Evolutionary conservation across 2,329 filamentous ascomycete genomes (phyloP).

Genomic region (Didymella arachidicola): DNA sequence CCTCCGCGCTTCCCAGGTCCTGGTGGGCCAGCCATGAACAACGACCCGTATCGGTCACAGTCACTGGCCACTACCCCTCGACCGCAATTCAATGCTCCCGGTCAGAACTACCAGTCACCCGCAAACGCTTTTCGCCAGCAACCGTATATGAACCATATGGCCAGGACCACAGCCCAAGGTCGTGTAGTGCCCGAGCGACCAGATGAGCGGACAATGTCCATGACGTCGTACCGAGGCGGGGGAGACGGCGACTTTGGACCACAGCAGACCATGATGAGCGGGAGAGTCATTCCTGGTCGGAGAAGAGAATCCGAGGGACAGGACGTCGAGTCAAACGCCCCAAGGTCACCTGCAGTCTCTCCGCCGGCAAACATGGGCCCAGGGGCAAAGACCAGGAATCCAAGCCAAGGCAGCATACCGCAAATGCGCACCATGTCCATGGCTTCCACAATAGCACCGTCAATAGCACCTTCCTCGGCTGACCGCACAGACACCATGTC

Average conservation of each 20-base stretch:
- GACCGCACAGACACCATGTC: constrained; percentile 66
- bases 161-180: constrained; percentile 88
- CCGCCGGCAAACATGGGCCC: constrained; percentile 38
- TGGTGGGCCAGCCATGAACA: constrained; percentile 76
- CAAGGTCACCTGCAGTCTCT: constrained; percentile 31
- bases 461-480: constrained; percentile 59
- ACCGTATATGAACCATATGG: constrained; percentile 72
- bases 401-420: constrained; percentile 48
- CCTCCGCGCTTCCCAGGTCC: constrained; percentile 62
- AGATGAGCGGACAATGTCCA: constrained; percentile 93
- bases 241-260: constrained; percentile 74
- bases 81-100: constrained; percentile 71
- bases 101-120: constrained; percentile 59
- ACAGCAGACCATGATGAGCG: constrained; percentile 87
- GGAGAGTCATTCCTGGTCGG: constrained; percentile 85
- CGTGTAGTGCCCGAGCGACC: constrained; percentile 89
- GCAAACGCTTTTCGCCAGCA: constrained; percentile 81
- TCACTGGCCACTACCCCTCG: constrained; percentile 82
- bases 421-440: constrained; percentile 83
- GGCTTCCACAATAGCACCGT: constrained; percentile 77
- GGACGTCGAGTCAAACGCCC: constrained; percentile 33
- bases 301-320: constrained; percentile 63
- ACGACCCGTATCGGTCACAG: constrained; percentile 88
- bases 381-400: constrained; percentile 44
- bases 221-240: constrained; percentile 81